A percentile compares a stretch with the other conserved stretches of the same genome.
These are phyloP conservation scores for Neoboletus brunneissimus DNA, from an alignment of 768 basidiomycete genomes.

Conservation along the genomic window DNA sequence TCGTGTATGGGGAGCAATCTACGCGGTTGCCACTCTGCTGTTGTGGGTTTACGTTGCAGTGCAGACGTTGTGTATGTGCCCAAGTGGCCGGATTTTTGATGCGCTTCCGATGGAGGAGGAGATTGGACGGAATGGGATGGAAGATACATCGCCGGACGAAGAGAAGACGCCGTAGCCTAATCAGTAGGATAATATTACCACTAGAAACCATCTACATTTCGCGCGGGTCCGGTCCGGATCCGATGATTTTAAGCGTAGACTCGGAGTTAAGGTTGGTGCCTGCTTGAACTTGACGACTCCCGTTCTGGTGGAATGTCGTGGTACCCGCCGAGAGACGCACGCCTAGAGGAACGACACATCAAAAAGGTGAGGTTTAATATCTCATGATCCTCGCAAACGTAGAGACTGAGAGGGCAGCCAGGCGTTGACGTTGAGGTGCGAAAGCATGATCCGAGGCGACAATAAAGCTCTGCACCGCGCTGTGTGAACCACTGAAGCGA, in stretches of 20 bases:
- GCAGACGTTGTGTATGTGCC: conserved; percentile 39
- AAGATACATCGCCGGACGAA: neutral
- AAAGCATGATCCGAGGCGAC: neutral
- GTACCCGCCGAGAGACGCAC: neutral
- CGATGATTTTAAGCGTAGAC: too few species aligned
- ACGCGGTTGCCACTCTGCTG: conserved; percentile 47
- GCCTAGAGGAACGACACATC: neutral
- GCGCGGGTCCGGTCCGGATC: too few species aligned
- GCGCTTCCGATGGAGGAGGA: conserved; percentile 39
- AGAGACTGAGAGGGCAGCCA: too few species aligned
- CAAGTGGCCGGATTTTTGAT: conserved; percentile 41
- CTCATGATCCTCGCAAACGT: too few species aligned
- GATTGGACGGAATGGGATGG: conserved; percentile 12
- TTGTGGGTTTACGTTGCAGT: conserved; percentile 51
- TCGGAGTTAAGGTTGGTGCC: too few species aligned
- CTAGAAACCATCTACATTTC: neutral
- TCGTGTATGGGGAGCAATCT: conserved; percentile 55
- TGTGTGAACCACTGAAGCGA: neutral
- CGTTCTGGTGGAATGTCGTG: too few species aligned
- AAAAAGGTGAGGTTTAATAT: neutral
- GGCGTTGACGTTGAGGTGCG: too few species aligned
- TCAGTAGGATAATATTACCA: neutral
- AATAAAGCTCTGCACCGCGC: neutral
- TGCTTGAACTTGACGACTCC: too few species aligned
- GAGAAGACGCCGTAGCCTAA: neutral